phyloP scores from a whole-genome alignment of 306 rosid genomes.

The Comarum palustre region DNA sequence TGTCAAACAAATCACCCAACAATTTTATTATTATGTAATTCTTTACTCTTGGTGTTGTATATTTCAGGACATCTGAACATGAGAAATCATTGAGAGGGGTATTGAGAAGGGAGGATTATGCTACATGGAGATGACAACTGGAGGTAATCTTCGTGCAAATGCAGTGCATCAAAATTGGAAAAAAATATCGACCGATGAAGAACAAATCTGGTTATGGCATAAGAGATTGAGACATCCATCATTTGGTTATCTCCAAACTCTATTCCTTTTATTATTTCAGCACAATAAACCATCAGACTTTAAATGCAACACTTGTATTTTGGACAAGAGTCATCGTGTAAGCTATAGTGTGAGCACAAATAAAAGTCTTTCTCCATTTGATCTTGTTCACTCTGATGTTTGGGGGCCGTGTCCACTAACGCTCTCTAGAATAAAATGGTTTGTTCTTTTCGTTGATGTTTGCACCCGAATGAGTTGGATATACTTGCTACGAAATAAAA shows the following conservation, averaged over 20 bases:
- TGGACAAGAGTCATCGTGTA: not conserved
- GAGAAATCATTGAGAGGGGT: not conserved
- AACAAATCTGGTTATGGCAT: conserved; percentile 4
- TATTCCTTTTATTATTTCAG: not conserved
- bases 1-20: not conserved
- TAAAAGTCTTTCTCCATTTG: not conserved
- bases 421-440: not conserved
- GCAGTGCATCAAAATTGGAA: not conserved
- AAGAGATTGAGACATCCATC: not conserved
- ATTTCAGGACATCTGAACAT: not conserved
- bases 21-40: not conserved
- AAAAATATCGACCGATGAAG: not conserved
- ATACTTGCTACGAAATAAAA: not conserved
- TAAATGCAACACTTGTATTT: not conserved
- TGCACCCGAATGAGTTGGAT: not conserved
- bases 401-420: not conserved
- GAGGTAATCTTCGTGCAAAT: not conserved
- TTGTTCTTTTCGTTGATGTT: not conserved
- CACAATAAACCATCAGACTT: not conserved
- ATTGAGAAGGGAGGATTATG: not conserved
- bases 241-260: not conserved
- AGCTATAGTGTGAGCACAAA: not conserved
- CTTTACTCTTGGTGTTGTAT: not conserved
- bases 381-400: not conserved
- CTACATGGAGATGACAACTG: not conserved